These are phyloP conservation scores for Medicago arabica DNA, from an alignment of 306 rosid genomes.

Conservation along the genomic window DNA sequence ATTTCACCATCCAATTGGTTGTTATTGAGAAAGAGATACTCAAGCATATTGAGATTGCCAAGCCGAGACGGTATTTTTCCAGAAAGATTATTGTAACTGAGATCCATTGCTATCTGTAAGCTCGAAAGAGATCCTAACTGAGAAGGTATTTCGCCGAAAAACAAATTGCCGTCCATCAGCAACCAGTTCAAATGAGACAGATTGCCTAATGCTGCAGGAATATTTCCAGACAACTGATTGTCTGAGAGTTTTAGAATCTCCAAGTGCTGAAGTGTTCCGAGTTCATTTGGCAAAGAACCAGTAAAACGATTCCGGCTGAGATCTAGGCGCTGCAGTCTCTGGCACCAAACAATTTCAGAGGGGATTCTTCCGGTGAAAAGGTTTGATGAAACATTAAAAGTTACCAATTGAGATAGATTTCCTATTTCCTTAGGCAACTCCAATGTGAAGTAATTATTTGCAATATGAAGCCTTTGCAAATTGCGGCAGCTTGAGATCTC, in stretches of 20 bases:
- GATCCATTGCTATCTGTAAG: constrained; percentile 93
- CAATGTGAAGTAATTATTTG: constrained; percentile 71
- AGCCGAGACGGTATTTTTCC: constrained; percentile 78
- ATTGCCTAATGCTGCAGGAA: constrained; percentile 74
- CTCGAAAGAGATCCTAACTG: constrained; percentile 79
- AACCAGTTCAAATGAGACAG: constrained; percentile 81
- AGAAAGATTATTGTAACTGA: constrained; percentile 77
- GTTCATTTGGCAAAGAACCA: constrained; percentile 69
- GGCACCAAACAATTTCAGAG: constrained; percentile 64
- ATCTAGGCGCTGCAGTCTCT: constrained; percentile 89
- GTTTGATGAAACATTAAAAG: constrained; percentile 85
- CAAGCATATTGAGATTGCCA: constrained; percentile 75
- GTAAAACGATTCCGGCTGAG: constrained; percentile 72
- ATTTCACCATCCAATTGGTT: constrained; percentile 84
- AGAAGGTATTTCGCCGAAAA: constrained; percentile 79
- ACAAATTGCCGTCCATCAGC: constrained; percentile 78
- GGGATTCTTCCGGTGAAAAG: constrained; percentile 71
- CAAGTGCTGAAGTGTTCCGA: constrained; percentile 82
- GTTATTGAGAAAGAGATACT: constrained; percentile 76
- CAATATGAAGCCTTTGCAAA: constrained; percentile 91
- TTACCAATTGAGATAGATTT: constrained; percentile 78
- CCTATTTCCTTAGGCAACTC: constrained; percentile 89
- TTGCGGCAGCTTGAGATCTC: constrained; percentile 64
- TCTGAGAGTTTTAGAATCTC: constrained; percentile 84
- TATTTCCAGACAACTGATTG: constrained; percentile 70